A percentile compares a stretch with the other conserved stretches of the same genome.
These are phyloP conservation scores for Letharia lupina DNA, from an alignment of 495 filamentous ascomycete species.

Conservation along the genomic window DNA sequence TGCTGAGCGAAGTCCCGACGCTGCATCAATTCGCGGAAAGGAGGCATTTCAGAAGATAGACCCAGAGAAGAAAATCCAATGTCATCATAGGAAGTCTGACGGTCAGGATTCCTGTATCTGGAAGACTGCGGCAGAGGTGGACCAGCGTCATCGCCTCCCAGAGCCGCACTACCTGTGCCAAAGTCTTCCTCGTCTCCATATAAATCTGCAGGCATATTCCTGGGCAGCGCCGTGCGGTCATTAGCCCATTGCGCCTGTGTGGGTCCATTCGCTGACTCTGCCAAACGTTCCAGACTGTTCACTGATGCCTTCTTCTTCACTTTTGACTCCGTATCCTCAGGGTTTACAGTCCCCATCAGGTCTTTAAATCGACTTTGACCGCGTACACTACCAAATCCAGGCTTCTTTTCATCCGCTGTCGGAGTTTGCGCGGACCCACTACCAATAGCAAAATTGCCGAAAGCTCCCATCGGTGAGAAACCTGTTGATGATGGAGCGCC, in stretches of 20 bases:
- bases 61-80: constrained; percentile 59
- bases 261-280: constrained; percentile 37
- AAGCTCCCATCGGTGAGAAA: constrained; percentile 71
- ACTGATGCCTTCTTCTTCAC: constrained; percentile 48
- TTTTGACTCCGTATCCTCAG: constrained; percentile 51
- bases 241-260: constrained; percentile 49
- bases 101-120: constrained; percentile 48
- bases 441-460: constrained; percentile 73
- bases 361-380: constrained; percentile 79
- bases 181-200: constrained; percentile 55
- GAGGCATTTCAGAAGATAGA: constrained; percentile 66
- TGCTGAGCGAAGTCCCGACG: constrained; percentile 51
- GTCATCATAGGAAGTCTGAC: constrained; percentile 44
- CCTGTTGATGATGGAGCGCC: constrained; percentile 47
- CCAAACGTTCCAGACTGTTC: constrained; percentile 45
- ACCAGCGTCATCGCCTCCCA: constrained; percentile 72
- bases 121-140: constrained; percentile 42
- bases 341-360: constrained; percentile 67
- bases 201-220: constrained; percentile 72
- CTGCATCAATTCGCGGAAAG: constrained; percentile 54
- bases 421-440: constrained; percentile 32
- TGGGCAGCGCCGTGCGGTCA: constrained; percentile 39
- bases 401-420: constrained; percentile 59
- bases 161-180: constrained; percentile 63
- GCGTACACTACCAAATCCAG: constrained; percentile 56